These are phyloP conservation scores for Nitzschia sp. DNA, from an alignment of 108 stramenopile genomes.

Conservation along the genomic window DNA sequence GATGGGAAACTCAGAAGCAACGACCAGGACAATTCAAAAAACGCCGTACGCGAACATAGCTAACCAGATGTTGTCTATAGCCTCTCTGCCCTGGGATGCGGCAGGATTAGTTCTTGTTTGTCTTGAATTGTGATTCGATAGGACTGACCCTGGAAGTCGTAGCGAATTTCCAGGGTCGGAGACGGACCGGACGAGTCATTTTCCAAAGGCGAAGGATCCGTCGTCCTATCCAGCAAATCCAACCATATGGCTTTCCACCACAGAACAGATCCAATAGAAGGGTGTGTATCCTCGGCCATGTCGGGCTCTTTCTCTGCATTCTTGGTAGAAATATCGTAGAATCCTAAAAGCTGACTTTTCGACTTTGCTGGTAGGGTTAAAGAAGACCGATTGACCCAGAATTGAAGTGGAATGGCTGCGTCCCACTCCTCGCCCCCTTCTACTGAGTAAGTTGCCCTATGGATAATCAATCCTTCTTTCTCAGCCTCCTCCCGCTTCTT, in stretches of 20 bases:
- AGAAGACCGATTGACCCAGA: slow-evolving; percentile 59
- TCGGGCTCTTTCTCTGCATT: neutral
- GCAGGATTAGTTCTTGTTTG: slow-evolving; percentile 30
- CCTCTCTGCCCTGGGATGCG: slow-evolving; percentile 5
- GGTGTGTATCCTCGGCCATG: neutral
- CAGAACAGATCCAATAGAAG: neutral
- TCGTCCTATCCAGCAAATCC: slow-evolving; percentile 22
- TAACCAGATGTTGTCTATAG: slow-evolving; percentile 1
- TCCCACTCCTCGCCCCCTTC: slow-evolving; percentile 43
- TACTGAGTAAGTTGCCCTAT: slow-evolving; percentile 48
- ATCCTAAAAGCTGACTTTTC: slow-evolving; percentile 69
- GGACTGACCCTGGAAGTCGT: slow-evolving; percentile 26
- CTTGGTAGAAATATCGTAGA: slow-evolving; percentile 48
- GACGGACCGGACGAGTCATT: neutral
- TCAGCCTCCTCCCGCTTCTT: slow-evolving; percentile 48
- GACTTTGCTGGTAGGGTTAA: slow-evolving; percentile 54
- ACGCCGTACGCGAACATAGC: slow-evolving; percentile 18
- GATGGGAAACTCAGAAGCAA: slow-evolving; percentile 58
- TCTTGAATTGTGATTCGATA: slow-evolving; percentile 37
- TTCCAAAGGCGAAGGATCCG: neutral
- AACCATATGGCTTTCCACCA: slow-evolving; percentile 13
- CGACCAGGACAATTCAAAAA: slow-evolving; percentile 58
- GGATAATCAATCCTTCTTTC: slow-evolving; percentile 66
- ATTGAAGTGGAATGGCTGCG: slow-evolving; percentile 71
- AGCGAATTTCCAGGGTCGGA: slow-evolving; percentile 24